phyloP scores from a whole-genome alignment of 2,329 filamentous ascomycete genomes.

The Neocucurbitaria cava region DNA sequence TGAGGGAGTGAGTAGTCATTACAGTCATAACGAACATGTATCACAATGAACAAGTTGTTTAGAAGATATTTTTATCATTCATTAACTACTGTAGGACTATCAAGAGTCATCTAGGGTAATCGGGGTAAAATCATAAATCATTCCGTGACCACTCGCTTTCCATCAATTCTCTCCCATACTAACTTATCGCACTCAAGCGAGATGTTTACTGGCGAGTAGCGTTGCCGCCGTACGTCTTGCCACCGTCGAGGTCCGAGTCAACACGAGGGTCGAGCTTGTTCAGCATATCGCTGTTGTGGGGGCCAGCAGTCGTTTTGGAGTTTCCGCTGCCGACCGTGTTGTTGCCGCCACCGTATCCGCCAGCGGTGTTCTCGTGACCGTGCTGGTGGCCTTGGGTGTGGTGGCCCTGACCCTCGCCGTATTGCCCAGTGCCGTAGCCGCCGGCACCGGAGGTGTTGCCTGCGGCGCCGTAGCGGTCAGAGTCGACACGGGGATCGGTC shows the following conservation, averaged over 20 bases:
- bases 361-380: slow-evolving; percentile 2
- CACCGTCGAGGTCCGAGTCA: slow-evolving; percentile 44
- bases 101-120: slow-evolving; percentile 4
- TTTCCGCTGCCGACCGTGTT: slow-evolving; percentile 22
- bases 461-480: slow-evolving; percentile 28
- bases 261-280: slow-evolving; percentile 48
- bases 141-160: slow-evolving; percentile 12
- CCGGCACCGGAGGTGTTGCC: slow-evolving; percentile 37
- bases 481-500: slow-evolving; percentile 43
- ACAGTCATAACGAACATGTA: too few relatives aligned
- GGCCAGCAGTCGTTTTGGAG: slow-evolving; percentile 44
- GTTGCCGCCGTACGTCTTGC: slow-evolving; percentile 39
- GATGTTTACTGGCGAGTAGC: slow-evolving; percentile 28
- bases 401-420: neutral
- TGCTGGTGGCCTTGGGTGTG: too few relatives aligned
- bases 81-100: slow-evolving; percentile 6
- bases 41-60: too few relatives aligned
- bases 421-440: slow-evolving; percentile 16
- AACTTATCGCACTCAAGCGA: neutral
- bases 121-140: slow-evolving; percentile 14
- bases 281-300: slow-evolving; percentile 31
- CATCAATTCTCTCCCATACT: slow-evolving; percentile 11
- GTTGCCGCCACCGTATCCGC: slow-evolving; percentile 4
- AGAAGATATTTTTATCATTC: neutral
- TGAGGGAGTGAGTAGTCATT: too few relatives aligned